Base-by-base conservation (phyloP, 176 grass and related monocot species). In the Lolium multiflorum region DNA sequence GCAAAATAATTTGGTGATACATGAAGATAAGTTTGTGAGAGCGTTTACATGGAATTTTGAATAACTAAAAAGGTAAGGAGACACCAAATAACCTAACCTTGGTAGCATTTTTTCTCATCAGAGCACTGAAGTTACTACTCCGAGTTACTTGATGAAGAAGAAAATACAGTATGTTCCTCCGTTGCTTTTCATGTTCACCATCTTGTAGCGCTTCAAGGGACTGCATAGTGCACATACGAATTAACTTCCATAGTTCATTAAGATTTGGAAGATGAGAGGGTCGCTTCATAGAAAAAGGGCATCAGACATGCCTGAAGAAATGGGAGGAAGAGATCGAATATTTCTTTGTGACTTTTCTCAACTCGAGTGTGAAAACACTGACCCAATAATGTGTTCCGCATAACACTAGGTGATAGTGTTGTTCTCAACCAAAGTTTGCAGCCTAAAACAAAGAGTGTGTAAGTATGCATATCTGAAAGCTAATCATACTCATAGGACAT, bases 391-490 rank as follows among this genome's bases (percentile, higher is more conserved):
- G 96, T 96, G 81, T 98, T 98, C 79, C 93, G 86, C 88, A 98
- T 98, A 87, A 98, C 90, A 81, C 92, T 96, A 78, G 92, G 92
- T 52, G 96, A 98, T 82, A 98, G 66, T 62, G 93, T 89, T 57
- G 96, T 95, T 92, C 93, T 95, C 86, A 98, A 91, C 96, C 96
- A 98, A 74, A 98, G 93, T 54, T 98, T 98, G 85, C 96, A 95
- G 68, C 96, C 96, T 98, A 86, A 35, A 92, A 74, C 22, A 77
- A 77, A 81, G 9, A 28, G 61, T 44, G 47, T 70, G 65, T 80
- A 44, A 86, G 66, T 54, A 82, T 75, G n/a, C 68, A 85, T 58
- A 16, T 22, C 31, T 51, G 31, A 25, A 89, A 73, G 15, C 12
- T 83, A 25, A 78, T 52, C 43, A 79, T 63, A 84, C 46, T 38